Conservation (phyloP, 495 filamentous ascomycete species). For the Cercophora samala region DNA sequence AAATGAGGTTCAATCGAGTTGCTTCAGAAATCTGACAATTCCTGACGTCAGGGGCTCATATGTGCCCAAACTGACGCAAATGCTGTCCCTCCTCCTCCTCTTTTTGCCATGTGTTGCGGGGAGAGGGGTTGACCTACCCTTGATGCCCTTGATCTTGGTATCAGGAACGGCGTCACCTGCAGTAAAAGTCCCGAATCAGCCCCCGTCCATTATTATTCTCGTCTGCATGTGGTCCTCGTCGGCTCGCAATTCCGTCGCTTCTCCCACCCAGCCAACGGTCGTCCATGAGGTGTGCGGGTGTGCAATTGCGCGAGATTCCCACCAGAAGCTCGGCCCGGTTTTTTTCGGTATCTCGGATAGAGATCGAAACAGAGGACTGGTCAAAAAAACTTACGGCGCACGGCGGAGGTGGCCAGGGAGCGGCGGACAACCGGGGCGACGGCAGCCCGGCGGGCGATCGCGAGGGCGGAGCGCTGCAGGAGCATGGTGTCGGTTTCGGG, state of each 20-base stretch:
- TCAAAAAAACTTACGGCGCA: conserved; percentile 55
- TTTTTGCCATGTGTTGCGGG: neutral
- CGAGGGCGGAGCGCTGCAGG: conserved; percentile 73
- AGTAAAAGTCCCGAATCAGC: neutral
- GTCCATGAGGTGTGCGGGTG: neutral
- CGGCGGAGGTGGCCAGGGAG: conserved; percentile 55
- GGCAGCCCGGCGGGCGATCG: conserved; percentile 67
- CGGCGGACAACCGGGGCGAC: conserved; percentile 56
- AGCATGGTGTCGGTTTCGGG: conserved; percentile 60
- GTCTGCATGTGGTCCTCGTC: neutral
- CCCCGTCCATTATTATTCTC: conserved; percentile 12
- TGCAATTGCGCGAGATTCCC: conserved; percentile 24
- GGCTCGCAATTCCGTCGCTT: neutral
- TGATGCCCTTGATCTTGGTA: conserved; percentile 34
- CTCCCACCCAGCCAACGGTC: neutral
- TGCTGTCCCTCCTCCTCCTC: neutral
- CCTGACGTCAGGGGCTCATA: conserved; percentile 18
- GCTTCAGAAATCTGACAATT: conserved; percentile 4
- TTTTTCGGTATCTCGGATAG: conserved; percentile 12
- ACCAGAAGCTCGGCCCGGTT: conserved; percentile 12
- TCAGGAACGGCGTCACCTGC: conserved; percentile 24
- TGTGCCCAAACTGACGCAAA: neutral
- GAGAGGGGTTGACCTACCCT: conserved; percentile 27
- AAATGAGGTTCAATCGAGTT: neutral
- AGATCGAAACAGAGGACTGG: neutral